phyloP scores from a whole-genome alignment of 805 yeast species.

The Torulaspora indica region DNA sequence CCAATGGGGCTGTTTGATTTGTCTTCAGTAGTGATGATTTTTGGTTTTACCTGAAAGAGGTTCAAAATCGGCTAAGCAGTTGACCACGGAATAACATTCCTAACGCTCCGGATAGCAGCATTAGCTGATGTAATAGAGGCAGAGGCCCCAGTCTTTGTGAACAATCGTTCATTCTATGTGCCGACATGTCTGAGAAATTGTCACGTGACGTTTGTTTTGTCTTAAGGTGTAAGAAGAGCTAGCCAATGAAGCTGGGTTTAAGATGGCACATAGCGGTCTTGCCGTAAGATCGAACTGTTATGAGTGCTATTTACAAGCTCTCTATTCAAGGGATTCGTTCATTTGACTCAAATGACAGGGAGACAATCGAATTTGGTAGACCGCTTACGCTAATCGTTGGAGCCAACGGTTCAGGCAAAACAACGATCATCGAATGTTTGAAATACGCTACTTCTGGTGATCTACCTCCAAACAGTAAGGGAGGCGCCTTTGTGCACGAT shows the following conservation, averaged over 20 bases:
- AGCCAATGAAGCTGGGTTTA: too few relatives aligned
- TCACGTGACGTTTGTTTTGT: neutral
- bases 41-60: too few relatives aligned
- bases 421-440: slow-evolving; percentile 91
- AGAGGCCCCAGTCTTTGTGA: too few relatives aligned
- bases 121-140: too few relatives aligned
- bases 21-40: too few relatives aligned
- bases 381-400: slow-evolving; percentile 95
- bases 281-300: slow-evolving; percentile 3
- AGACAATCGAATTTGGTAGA: slow-evolving; percentile 80
- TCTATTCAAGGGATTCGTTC: slow-evolving; percentile 87
- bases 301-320: slow-evolving; percentile 50
- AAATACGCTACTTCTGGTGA: slow-evolving; percentile 94
- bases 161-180: too few relatives aligned
- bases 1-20: too few relatives aligned
- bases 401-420: slow-evolving; percentile 93
- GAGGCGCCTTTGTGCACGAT: slow-evolving; percentile 94
- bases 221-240: neutral
- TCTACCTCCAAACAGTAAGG: slow-evolving; percentile 90
- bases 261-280: neutral
- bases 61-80: too few relatives aligned
- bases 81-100: too few relatives aligned
- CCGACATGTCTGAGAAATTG: too few relatives aligned
- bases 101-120: too few relatives aligned
- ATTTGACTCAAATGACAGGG: slow-evolving; percentile 77